Evolutionary conservation across 495 filamentous ascomycete species (phyloP).

Genomic region (Aspergillus bridgeri): DNA sequence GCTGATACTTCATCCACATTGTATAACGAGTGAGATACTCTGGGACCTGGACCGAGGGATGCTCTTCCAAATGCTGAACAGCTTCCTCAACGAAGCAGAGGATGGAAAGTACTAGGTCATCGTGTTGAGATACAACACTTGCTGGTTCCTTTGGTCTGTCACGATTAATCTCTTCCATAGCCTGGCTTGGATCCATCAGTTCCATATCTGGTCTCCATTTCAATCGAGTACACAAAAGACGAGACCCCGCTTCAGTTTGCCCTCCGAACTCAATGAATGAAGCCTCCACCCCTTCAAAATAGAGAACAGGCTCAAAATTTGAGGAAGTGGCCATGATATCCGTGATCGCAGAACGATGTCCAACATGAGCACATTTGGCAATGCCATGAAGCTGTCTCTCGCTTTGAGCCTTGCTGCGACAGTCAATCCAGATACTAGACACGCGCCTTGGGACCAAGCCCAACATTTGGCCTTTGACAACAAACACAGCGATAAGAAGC

Average conservation of each 20-base stretch:
- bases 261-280: not conserved
- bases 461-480: not conserved
- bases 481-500: no score
- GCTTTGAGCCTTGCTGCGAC: not conserved
- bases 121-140: not conserved
- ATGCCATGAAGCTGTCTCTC: not conserved
- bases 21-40: not conserved
- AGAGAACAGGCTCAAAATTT: not conserved
- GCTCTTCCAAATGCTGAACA: not conserved
- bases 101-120: not conserved
- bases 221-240: not conserved
- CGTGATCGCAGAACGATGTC: not conserved
- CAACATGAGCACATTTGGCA: not conserved
- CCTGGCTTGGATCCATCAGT: not conserved
- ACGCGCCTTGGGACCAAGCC: not conserved
- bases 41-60: not conserved
- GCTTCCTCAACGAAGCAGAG: not conserved
- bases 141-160: not conserved
- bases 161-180: not conserved
- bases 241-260: not conserved
- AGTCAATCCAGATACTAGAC: conserved; percentile 1
- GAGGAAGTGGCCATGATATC: not conserved
- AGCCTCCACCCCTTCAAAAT: not conserved
- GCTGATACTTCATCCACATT: conserved; percentile 1
- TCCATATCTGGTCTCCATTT: not conserved